These are phyloP conservation scores for Vitis amurensis DNA, from an alignment of 164 flowering plant genomes.

Conservation along the genomic window DNA sequence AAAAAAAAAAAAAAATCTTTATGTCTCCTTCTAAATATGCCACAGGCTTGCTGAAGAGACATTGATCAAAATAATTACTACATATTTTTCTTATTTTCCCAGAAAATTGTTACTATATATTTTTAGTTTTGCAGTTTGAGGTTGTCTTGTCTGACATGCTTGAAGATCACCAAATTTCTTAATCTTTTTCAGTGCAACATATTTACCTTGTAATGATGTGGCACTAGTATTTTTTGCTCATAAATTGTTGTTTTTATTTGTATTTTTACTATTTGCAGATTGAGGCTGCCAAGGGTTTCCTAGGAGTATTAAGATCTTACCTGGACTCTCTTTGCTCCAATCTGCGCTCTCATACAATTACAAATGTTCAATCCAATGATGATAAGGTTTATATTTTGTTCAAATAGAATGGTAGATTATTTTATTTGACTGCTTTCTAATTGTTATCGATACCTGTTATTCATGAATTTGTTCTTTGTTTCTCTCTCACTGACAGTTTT, in stretches of 20 bases:
- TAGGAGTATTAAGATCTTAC: slow-evolving; percentile 67
- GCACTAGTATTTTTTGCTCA: background rate
- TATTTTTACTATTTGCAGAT: slow-evolving; percentile 35
- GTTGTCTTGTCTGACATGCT: background rate
- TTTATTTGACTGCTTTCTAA: background rate
- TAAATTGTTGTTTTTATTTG: background rate
- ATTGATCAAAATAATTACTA: no score
- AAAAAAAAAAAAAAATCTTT: no score
- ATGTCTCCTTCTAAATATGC: no score
- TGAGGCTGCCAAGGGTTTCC: slow-evolving; percentile 90
- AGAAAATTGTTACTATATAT: background rate
- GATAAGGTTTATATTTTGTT: slow-evolving; percentile 70
- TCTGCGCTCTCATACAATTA: slow-evolving; percentile 92
- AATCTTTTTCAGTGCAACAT: slow-evolving; percentile 3
- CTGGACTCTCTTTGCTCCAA: slow-evolving; percentile 89
- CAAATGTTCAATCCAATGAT: slow-evolving; percentile 93
- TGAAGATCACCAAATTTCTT: background rate
- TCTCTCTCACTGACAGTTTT: background rate
- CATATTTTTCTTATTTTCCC: no score
- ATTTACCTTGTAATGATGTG: background rate
- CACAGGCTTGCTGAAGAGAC: no score
- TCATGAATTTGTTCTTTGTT: background rate
- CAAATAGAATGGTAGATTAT: background rate
- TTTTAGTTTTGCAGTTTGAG: background rate
- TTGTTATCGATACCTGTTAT: background rate